Base-by-base conservation (phyloP, 495 filamentous ascomycete species). In the Mycothermus thermophilus region DNA sequence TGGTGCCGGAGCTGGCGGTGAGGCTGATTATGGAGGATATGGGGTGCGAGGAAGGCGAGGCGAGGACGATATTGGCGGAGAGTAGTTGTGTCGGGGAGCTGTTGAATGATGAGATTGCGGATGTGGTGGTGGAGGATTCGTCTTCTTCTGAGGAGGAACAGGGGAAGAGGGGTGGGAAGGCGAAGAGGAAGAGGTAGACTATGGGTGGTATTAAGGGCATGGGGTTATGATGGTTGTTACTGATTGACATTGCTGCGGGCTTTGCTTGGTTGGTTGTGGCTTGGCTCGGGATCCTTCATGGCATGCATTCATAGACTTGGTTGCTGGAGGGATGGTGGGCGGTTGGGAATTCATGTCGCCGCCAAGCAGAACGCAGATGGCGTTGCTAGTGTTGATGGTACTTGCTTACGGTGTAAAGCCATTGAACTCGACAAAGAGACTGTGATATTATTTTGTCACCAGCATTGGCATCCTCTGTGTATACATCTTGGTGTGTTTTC, bases 11-110 rank as follows among this genome's bases (percentile, higher is more conserved):
- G 51, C 52, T 95, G 31, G 72, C 79, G 4, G 64, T 83, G 2
- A 57, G 61, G 42, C 66, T 97, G 12, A 78, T 96, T 17, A 80
- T 71, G 63, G 80, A 94, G 42, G 90, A 97, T 48, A 81, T 95
- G 80, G 48, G 54, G 0, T 68, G 80, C n/a, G 57, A 58, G 5
- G 71, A 72, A 34, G 72, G 74, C 29, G 52, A 65, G 41, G 84
- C 86, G 11, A 65, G 79, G 47, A 51, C 60, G 34, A 74, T 94
- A 14, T 44, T 96, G 45, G 52, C 64, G 7, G 79, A 87, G 19
- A 94, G 83, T 50, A 68, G 69, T 16, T 70, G 71, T n/a, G 55
- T 95, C 10, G 88, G 88, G 8, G 73, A 85, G 43, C 60, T 81
- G 36, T 38, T 95, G 34, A 73, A 92, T 48, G 74, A 78, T 38